Conservation (phyloP, 2,329 filamentous ascomycete genomes). For the Aureobasidium melanogenum region DNA sequence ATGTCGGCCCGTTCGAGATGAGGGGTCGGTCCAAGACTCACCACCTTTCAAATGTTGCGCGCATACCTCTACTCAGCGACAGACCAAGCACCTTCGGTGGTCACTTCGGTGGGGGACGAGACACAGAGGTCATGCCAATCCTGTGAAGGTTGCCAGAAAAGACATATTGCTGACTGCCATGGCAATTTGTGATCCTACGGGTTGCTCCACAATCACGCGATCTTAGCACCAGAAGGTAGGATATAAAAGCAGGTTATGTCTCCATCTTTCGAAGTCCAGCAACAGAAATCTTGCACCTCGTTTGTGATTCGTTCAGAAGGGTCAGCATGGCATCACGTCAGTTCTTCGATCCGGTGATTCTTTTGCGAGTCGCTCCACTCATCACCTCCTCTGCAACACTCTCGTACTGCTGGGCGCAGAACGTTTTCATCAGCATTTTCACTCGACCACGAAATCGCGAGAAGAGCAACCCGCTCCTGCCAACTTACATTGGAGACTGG, state of each 20-base stretch:
- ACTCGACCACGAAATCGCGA: background rate
- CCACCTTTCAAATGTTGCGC: background rate
- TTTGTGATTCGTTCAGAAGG: background rate
- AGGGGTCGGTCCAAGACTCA: background rate
- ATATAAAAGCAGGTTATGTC: background rate
- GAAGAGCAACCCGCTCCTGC: background rate
- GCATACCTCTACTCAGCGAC: background rate
- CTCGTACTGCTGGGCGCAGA: slow-evolving; percentile 4
- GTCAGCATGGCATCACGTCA: background rate
- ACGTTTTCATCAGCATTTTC: slow-evolving; percentile 1
- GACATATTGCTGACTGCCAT: background rate
- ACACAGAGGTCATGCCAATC: background rate
- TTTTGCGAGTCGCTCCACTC: background rate
- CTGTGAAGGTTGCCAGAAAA: background rate
- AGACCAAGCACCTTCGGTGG: background rate
- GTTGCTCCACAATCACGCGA: background rate
- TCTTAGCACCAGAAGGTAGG: background rate
- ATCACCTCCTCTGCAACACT: background rate
- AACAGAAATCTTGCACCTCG: background rate
- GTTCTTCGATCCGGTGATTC: background rate
- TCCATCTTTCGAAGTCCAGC: background rate
- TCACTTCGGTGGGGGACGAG: background rate
- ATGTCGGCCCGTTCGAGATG: background rate
- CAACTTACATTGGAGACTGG: background rate
- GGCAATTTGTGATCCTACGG: background rate